Evolutionary conservation across 2,329 filamentous ascomycete species (phyloP).

Genomic region (Ophiostoma sp.): DNA sequence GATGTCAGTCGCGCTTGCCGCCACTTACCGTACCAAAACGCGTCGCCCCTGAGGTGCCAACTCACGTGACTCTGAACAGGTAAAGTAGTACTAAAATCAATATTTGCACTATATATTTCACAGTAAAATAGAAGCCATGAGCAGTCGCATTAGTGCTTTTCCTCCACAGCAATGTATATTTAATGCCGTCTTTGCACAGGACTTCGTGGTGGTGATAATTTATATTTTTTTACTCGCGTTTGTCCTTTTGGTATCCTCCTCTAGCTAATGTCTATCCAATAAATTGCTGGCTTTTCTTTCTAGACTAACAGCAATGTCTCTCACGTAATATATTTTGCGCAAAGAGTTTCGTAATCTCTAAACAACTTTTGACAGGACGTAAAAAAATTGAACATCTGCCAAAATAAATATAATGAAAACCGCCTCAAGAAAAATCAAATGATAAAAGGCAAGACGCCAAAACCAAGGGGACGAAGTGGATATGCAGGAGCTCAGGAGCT

Average conservation of each 20-base stretch:
- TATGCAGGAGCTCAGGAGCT: neutral
- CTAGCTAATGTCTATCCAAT: too few relatives aligned
- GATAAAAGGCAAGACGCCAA: neutral
- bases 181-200: too few relatives aligned
- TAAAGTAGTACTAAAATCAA: neutral
- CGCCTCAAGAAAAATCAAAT: neutral
- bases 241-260: neutral
- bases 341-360: too few relatives aligned
- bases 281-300: neutral
- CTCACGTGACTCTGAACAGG: constrained; percentile 32
- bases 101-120: neutral
- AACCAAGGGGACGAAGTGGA: neutral
- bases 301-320: too few relatives aligned
- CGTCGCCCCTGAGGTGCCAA: neutral
- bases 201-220: neutral
- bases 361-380: too few relatives aligned
- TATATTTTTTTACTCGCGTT: neutral
- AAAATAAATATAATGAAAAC: neutral
- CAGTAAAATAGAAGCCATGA: neutral
- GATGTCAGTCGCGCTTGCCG: neutral
- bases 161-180: too few relatives aligned
- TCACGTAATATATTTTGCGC: too few relatives aligned
- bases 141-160: constrained; percentile 29
- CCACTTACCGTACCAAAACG: neutral
- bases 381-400: neutral